Evolutionary conservation across 2,329 filamentous ascomycete species (phyloP).

Genomic region (Anisogramma anomala): DNA sequence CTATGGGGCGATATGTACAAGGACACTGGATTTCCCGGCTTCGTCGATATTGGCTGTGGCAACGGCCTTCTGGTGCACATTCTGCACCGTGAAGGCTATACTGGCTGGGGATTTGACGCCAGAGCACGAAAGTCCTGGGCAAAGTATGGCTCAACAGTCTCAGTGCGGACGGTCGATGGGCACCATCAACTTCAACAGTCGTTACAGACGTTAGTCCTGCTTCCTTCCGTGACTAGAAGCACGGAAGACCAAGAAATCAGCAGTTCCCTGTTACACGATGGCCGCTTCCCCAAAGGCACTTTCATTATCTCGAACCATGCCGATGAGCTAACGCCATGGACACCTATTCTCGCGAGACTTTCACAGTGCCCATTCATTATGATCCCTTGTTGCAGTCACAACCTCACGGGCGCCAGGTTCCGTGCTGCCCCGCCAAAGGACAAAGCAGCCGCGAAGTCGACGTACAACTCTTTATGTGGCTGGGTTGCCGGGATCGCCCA

Average conservation of each 20-base stretch:
- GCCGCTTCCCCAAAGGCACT: constrained; percentile 58
- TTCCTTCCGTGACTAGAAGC: constrained; percentile 31
- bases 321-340: constrained; percentile 93
- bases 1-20: constrained; percentile 79
- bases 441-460: constrained; percentile 45
- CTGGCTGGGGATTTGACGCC: constrained; percentile 86
- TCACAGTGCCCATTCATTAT: constrained; percentile 74
- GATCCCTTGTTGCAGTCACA: constrained; percentile 92
- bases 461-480: constrained; percentile 71
- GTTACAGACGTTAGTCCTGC: constrained; percentile 26
- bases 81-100: constrained; percentile 67
- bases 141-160: constrained; percentile 42
- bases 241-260: constrained; percentile 13
- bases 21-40: constrained; percentile 58
- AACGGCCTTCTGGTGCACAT: constrained; percentile 86
- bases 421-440: constrained; percentile 50
- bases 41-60: constrained; percentile 91
- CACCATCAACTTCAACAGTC: constrained; percentile 7
- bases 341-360: constrained; percentile 69
- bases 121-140: constrained; percentile 75
- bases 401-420: constrained; percentile 63
- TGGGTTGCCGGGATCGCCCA: constrained; percentile 62
- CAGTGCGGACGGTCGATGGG: constrained; percentile 24
- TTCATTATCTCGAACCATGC: constrained; percentile 98
- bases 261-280: constrained; percentile 35